Base-by-base conservation (phyloP, 805 yeast species). In the Aciculoconidium aculeatum region DNA sequence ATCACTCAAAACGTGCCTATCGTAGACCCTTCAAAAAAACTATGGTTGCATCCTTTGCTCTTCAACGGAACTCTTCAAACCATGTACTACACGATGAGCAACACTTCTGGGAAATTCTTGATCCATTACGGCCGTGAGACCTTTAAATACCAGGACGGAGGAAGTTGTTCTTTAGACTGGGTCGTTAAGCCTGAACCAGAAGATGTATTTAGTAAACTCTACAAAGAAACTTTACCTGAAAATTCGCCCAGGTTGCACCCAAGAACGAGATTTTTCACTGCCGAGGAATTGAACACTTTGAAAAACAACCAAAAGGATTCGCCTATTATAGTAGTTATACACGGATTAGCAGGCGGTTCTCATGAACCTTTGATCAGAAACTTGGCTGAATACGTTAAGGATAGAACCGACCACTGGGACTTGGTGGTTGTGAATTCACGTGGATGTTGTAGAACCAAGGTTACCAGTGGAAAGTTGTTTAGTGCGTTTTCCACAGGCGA, bases 331-430 rank as follows among this genome's bases (percentile, higher is more conserved):
- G 68, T 84, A 17, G 56, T 73, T 3, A 53, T 81, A 23, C 94
- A 85, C 48, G 95, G 95, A 0, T 67, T 84, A 21, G 78, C 83
- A 2, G 95, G 95, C 5, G 92, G 94, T 0, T 77, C 88, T n/a
- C 82, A 79, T 38, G 94, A 84, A 49, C 66, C 81, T 5, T 76
- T 84, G 46, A 75, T 84, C 23, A 66, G 92, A 14, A 68, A 82
- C 32, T 48, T 78, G 20, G 68, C 75, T 11, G 41, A 44, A 16
- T 34, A 36, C 26, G 13, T 25, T 27, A 17, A 31, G 26, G 5
- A 19, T 4, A 23, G 25, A 7, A 28, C 34, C n/a, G 35, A 28
- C 11, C 57, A 61, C 1, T 80, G 81, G 63, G 88, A 80, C 38
- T 65, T 73, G 6, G 75, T 74, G 23, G 92, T 84, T 11, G 58